These are phyloP conservation scores for Leccinum pellstonianum DNA, from an alignment of 768 basidiomycete genomes.

Conservation along the genomic window DNA sequence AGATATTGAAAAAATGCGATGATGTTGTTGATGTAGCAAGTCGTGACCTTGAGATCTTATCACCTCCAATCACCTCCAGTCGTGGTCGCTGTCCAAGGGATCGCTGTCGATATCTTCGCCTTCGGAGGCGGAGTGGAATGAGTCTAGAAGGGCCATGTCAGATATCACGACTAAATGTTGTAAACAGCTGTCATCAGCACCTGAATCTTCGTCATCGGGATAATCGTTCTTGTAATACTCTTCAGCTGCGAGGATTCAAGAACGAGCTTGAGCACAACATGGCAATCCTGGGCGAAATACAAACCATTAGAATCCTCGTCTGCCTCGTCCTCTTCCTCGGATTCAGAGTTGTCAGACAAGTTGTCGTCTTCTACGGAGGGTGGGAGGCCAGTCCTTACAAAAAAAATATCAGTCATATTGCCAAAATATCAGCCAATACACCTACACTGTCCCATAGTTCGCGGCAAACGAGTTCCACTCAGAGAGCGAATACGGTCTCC, in stretches of 20 bases:
- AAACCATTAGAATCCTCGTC: constrained; percentile 85
- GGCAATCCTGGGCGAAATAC: constrained; percentile 3
- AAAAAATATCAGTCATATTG: background rate
- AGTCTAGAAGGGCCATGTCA: constrained; percentile 40
- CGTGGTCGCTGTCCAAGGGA: constrained; percentile 30
- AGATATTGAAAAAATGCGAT: constrained; percentile 19
- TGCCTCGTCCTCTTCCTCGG: constrained; percentile 68
- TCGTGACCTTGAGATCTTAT: background rate
- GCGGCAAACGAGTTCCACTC: constrained; percentile 60
- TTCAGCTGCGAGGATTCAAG: constrained; percentile 50
- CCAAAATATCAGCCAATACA: constrained; percentile 2
- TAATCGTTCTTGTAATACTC: constrained; percentile 87
- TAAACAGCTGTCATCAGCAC: constrained; percentile 41
- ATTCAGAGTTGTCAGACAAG: constrained; percentile 62
- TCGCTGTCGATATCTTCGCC: constrained; percentile 40
- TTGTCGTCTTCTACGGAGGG: constrained; percentile 48
- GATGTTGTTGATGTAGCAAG: constrained; percentile 15
- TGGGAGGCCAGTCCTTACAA: constrained; percentile 61
- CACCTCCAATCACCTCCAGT: constrained; percentile 32
- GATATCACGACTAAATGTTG: constrained; percentile 4
- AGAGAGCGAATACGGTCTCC: constrained; percentile 55
- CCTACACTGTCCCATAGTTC: constrained; percentile 65
- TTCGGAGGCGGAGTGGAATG: constrained; percentile 56
- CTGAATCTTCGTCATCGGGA: constrained; percentile 63
- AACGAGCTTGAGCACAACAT: background rate